Evolutionary conservation across 2,329 filamentous ascomycete species (phyloP).

Genomic region (Emericellopsis atlantica): DNA sequence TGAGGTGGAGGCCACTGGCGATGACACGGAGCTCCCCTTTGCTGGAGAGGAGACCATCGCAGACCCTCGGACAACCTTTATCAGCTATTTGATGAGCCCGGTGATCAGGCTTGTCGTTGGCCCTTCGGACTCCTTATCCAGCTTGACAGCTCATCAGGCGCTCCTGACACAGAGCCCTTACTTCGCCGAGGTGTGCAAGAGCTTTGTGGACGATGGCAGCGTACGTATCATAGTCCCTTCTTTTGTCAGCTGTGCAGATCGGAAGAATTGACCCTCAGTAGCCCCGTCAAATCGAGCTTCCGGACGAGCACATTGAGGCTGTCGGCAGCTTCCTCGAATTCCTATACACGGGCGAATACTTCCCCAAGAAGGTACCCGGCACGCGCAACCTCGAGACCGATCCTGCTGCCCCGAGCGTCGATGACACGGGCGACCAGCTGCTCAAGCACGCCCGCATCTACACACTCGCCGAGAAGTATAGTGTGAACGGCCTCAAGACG

Average conservation of each 20-base stretch:
- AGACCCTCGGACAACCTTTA: conserved; percentile 29
- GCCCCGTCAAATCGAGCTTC: conserved; percentile 57
- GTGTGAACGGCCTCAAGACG: conserved; percentile 53
- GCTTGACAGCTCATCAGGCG: conserved; percentile 68
- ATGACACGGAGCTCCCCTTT: conserved; percentile 20
- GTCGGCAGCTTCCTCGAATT: conserved; percentile 27
- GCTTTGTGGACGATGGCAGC: conserved; percentile 47
- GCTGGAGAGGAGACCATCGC: conserved; percentile 18
- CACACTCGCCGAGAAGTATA: conserved; percentile 73
- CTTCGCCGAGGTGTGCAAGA: conserved; percentile 50
- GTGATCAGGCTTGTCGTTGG: conserved; percentile 58
- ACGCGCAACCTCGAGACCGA: conserved; percentile 59
- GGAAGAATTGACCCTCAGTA: conserved; percentile 3
- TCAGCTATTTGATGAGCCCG: conserved; percentile 54
- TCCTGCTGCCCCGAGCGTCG: conserved; percentile 49
- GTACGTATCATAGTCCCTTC: conserved; percentile 30
- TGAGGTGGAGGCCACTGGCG: conserved; percentile 16
- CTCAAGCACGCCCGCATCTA: conserved; percentile 84
- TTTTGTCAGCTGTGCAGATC: background rate
- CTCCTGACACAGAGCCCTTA: conserved; percentile 64
- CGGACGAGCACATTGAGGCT: conserved; percentile 19
- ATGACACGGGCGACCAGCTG: conserved; percentile 70
- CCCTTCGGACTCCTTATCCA: conserved; percentile 41
- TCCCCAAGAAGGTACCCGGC: conserved; percentile 53
- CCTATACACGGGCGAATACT: conserved; percentile 42